These are phyloP conservation scores for Sonneratia caseolaris DNA, from an alignment of 345 rosid genomes.

Conservation along the genomic window DNA sequence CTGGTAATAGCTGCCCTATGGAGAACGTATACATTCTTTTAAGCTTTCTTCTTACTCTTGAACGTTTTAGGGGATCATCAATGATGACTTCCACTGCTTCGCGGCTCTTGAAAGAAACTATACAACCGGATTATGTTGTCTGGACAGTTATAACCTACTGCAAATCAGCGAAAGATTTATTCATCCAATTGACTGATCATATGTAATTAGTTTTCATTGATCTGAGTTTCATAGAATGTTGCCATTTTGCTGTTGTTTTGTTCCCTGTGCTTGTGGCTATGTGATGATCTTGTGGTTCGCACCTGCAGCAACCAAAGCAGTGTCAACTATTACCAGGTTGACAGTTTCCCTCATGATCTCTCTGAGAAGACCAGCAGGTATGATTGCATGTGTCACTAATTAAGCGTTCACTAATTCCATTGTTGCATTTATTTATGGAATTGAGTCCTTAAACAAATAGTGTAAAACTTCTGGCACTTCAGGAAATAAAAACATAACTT, in stretches of 20 bases:
- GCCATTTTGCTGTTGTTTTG: not conserved
- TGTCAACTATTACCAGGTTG: constrained; percentile 7
- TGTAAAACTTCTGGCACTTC: no score
- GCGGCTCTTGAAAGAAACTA: constrained; percentile 10
- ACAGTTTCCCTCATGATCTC: constrained; percentile 4
- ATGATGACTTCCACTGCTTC: constrained; percentile 6
- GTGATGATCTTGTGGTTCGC: not conserved
- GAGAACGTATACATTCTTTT: not conserved
- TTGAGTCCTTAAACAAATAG: not conserved
- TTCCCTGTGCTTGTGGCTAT: not conserved
- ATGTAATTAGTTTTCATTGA: constrained; percentile 7
- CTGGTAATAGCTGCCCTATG: not conserved
- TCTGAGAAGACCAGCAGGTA: constrained; percentile 4
- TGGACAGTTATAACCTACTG: constrained; percentile 10
- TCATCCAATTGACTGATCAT: constrained; percentile 7
- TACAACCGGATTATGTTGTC: constrained; percentile 13
- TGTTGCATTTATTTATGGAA: not conserved
- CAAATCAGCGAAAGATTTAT: not conserved
- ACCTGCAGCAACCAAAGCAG: constrained; percentile 9
- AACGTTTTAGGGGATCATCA: constrained; percentile 10
- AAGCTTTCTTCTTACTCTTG: not conserved
- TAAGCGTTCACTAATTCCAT: no score
- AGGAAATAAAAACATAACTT: no score
- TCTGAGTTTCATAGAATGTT: not conserved
- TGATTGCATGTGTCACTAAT: not conserved